Percentiles rank a stretch among this genome's conserved stretches.
phyloP scores from a whole-genome alignment of 2,329 filamentous ascomycete species.

The Fusarium lateritium region DNA sequence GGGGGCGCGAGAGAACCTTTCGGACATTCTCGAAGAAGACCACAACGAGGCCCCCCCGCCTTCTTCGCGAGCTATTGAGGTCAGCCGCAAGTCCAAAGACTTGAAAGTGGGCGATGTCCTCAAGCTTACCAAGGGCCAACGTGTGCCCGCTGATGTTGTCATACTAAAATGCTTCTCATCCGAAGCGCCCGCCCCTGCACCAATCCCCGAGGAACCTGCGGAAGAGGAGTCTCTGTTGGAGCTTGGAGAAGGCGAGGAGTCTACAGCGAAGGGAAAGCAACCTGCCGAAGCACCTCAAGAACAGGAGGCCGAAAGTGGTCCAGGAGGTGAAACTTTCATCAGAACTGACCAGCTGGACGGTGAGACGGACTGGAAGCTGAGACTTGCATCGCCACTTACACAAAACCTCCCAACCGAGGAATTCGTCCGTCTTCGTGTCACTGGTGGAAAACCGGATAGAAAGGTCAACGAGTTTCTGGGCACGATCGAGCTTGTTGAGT shows the following conservation, averaged over 20 bases:
- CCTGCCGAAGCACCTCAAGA: slow-evolving; percentile 48
- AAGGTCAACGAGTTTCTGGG: slow-evolving; percentile 96
- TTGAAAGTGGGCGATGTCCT: slow-evolving; percentile 96
- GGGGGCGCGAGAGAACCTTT: slow-evolving; percentile 58
- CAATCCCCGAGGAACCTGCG: slow-evolving; percentile 51
- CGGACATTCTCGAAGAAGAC: slow-evolving; percentile 79
- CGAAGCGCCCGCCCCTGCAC: slow-evolving; percentile 61
- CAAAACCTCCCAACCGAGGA: slow-evolving; percentile 83
- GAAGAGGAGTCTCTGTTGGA: slow-evolving; percentile 61
- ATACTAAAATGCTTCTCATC: slow-evolving; percentile 85
- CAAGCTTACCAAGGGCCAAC: slow-evolving; percentile 91
- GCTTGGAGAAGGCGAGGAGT: slow-evolving; percentile 56
- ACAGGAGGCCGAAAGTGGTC: slow-evolving; percentile 54
- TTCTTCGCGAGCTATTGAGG: slow-evolving; percentile 72
- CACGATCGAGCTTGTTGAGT: slow-evolving; percentile 82
- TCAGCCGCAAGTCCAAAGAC: slow-evolving; percentile 86
- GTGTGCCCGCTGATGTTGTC: slow-evolving; percentile 94
- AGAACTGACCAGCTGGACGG: slow-evolving; percentile 97
- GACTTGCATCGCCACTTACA: slow-evolving; percentile 87
- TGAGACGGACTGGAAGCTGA: slow-evolving; percentile 98
- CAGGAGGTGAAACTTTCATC: slow-evolving; percentile 93
- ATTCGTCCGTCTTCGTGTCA: slow-evolving; percentile 78
- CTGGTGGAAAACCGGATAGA: slow-evolving; percentile 90
- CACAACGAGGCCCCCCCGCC: slow-evolving; percentile 57
- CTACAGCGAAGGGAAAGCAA: slow-evolving; percentile 55